phyloP scores from a whole-genome alignment of 345 rosid genomes.

The Lepidium didymum region DNA sequence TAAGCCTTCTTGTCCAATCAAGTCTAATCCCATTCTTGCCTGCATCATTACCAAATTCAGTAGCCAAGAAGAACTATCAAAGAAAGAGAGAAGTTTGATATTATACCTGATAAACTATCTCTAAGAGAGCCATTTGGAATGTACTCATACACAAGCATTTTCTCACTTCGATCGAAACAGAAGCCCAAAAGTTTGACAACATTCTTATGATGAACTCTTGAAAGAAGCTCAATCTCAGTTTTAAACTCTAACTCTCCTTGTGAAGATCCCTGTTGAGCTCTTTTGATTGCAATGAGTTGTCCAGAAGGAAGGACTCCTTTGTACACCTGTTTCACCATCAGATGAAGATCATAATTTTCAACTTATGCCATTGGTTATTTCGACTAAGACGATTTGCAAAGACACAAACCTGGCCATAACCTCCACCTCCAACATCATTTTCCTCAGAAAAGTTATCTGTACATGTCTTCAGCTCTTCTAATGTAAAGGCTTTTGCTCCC shows the following conservation, averaged over 20 bases:
- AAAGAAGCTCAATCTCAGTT: conserved; percentile 80
- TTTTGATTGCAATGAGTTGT: conserved; percentile 41
- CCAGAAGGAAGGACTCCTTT: conserved; percentile 56
- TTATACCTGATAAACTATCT: conserved; percentile 64
- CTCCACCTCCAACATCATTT: not conserved
- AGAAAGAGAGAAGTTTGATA: not conserved
- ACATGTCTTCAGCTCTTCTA: not conserved
- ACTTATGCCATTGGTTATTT: not conserved
- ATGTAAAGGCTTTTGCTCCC: not conserved
- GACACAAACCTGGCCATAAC: not conserved
- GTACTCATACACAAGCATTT: conserved; percentile 3
- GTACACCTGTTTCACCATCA: conserved; percentile 48
- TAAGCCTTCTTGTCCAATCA: conserved; percentile 81
- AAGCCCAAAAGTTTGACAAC: conserved; percentile 68
- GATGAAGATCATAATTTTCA: not conserved
- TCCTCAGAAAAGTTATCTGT: not conserved
- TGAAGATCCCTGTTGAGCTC: conserved; percentile 21
- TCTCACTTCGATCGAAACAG: conserved; percentile 64
- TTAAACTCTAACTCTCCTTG: conserved; percentile 76
- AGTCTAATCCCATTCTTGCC: conserved; percentile 70
- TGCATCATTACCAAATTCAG: conserved; percentile 14
- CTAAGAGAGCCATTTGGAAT: conserved; percentile 5
- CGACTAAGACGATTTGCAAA: not conserved
- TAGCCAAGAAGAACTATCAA: not conserved
- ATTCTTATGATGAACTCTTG: conserved; percentile 80